Evolutionary conservation across 257 asterid species (phyloP), one percentile per base, ranked within the genome.

Genomic region (Przewalskia tangutica): DNA sequence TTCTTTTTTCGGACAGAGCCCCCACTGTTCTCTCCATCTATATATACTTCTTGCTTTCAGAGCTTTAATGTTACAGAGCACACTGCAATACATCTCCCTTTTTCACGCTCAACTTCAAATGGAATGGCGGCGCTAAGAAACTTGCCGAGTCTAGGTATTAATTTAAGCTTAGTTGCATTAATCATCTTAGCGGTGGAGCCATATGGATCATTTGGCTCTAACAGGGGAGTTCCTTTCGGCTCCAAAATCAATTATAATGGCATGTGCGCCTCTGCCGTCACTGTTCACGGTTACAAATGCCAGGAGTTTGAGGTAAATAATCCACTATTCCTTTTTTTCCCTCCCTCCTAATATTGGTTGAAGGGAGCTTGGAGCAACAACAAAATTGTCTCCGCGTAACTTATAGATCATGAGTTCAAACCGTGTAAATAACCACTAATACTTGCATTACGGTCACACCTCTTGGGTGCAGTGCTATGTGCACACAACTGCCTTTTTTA

Each of bases 281-380:
- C 83, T 9, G 6, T 86, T 27, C 94, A 91, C 8, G 97, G 91
- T 18, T 93, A 93, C 88, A 85, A 84, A 63, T 93, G 98, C 89
- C 91, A 90, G 36, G 97, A 93, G 81, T 89, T 86, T 77, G 75
- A 92, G 79, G 98, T 90, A 86, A 58, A 16, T 9, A 10, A 38
- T 48, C 20, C 18, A 38, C 7, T 1, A 13, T 6, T 46, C 36
- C 5, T 0, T 46, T 46, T 20, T 46, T 20, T 46, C 58, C 77
- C 0, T n/a, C 77, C 9, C 9, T 18, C n/a, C 55, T 38, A 38
- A 27, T 27, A 27, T 27, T 27, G 32, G 1, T 27, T 27, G 32
- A 27, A 27, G 1, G 27, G 27, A 23, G 27, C 27, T 23, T 23
- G 32, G 32, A 27, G 32, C 32, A 27, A 27, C 32, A 27, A 27